Evolutionary conservation across 768 basidiomycete genomes (phyloP).

Genomic region (Suillus variegatus): DNA sequence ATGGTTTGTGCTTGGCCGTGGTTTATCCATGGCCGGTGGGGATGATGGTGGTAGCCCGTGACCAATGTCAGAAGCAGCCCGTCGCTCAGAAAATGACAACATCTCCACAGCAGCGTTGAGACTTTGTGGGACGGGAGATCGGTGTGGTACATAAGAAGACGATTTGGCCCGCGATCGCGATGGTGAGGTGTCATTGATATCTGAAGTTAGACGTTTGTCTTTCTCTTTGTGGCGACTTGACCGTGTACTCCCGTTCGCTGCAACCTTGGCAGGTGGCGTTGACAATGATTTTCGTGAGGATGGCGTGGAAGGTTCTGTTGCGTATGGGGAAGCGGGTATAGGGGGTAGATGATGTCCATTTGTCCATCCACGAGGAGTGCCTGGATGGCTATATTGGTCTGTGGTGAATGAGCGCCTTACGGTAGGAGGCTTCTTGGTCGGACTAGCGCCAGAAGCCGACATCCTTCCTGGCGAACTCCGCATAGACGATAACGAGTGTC

Average conservation of each 20-base stretch:
- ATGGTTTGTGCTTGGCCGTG: slow-evolving; percentile 32
- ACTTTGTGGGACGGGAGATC: slow-evolving; percentile 64
- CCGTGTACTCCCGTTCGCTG: slow-evolving; percentile 20
- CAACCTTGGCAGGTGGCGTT: slow-evolving; percentile 35
- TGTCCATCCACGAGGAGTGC: slow-evolving; percentile 33
- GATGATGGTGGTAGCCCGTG: slow-evolving; percentile 17
- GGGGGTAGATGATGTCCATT: slow-evolving; percentile 54
- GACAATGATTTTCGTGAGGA: slow-evolving; percentile 51
- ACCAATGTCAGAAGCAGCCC: slow-evolving; percentile 30
- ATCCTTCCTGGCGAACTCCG: slow-evolving; percentile 35
- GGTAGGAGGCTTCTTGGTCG: slow-evolving; percentile 30
- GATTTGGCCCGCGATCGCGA: slow-evolving; percentile 55
- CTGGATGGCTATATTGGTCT: slow-evolving; percentile 27
- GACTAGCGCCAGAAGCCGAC: slow-evolving; percentile 18
- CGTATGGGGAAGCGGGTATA: slow-evolving; percentile 69
- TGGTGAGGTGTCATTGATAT: slow-evolving; percentile 38
- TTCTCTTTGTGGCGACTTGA: slow-evolving; percentile 32
- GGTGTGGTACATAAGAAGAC: slow-evolving; percentile 55
- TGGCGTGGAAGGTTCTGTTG: slow-evolving; percentile 60
- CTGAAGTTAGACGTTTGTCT: slow-evolving; percentile 34
- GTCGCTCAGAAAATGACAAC: slow-evolving; percentile 39
- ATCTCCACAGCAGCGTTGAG: slow-evolving; percentile 72
- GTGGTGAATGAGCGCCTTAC: slow-evolving; percentile 35
- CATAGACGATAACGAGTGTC: slow-evolving; percentile 35
- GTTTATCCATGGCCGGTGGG: slow-evolving; percentile 26